A percentile compares a stretch with the other conserved stretches of the same genome.
Evolutionary conservation across 768 basidiomycete genomes (phyloP).

Genomic region (Cystofilobasidium bisporidii): DNA sequence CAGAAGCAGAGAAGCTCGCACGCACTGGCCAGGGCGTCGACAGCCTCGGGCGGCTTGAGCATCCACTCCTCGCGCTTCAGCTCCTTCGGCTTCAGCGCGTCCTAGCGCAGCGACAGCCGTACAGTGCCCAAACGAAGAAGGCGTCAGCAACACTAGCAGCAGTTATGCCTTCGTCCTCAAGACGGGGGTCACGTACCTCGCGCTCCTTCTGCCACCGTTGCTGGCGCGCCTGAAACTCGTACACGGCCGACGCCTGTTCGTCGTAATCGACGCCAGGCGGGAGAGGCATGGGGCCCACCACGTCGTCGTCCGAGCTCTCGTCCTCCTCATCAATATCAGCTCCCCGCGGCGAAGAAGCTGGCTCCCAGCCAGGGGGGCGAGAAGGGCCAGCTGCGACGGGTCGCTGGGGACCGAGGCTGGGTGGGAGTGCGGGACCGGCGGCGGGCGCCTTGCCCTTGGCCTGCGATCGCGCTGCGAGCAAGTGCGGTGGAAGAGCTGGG

Average conservation of each 20-base stretch:
- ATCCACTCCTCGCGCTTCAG: conserved; percentile 92
- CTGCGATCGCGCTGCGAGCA: conserved; percentile 42
- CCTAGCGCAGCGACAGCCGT: conserved; percentile 42
- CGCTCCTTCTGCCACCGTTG: conserved; percentile 60
- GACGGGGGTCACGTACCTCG: conserved; percentile 43
- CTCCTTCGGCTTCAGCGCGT: conserved; percentile 66
- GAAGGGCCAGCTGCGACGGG: conserved; percentile 25
- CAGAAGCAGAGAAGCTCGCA: background rate
- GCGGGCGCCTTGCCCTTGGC: conserved; percentile 34
- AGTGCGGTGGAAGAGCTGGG: conserved; percentile 65
- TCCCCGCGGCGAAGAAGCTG: conserved; percentile 22
- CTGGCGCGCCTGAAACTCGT: conserved; percentile 77
- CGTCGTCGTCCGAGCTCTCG: conserved; percentile 63
- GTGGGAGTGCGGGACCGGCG: background rate
- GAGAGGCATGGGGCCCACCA: conserved; percentile 67
- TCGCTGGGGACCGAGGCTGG: conserved; percentile 33
- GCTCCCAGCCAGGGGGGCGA: conserved; percentile 21
- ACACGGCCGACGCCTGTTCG: conserved; percentile 47
- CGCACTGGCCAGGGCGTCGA: conserved; percentile 65
- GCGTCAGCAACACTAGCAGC: no score
- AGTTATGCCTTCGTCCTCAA: no score
- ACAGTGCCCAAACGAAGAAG: no score
- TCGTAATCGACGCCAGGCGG: conserved; percentile 41
- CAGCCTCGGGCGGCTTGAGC: conserved; percentile 79
- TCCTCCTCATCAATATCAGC: conserved; percentile 40